Conservation (phyloP, 2,329 filamentous ascomycete genomes). For the Epicoccum nigrum region DNA sequence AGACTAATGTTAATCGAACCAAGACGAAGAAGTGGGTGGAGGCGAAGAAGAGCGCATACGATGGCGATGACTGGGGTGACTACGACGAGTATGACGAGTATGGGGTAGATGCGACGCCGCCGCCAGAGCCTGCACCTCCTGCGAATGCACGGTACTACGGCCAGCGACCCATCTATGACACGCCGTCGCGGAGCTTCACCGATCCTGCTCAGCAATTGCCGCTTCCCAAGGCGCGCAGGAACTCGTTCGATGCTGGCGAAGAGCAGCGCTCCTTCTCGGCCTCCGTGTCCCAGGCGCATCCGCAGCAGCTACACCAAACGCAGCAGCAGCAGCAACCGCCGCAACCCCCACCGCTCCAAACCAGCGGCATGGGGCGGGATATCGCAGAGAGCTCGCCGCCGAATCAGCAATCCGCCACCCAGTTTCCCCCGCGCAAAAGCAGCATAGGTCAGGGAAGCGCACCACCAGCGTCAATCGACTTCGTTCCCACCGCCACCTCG, state of each 20-base stretch:
- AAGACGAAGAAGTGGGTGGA: constrained; percentile 97
- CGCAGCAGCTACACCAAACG: constrained; percentile 22
- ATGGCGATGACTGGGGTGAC: constrained; percentile 91
- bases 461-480: constrained; percentile 12
- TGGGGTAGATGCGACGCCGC: constrained; percentile 56
- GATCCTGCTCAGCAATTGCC: constrained; percentile 46
- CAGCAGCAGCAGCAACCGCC: constrained; percentile 20
- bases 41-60: constrained; percentile 84
- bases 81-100: constrained; percentile 63
- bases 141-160: constrained; percentile 53
- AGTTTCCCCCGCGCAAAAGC: constrained; percentile 67
- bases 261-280: constrained; percentile 59
- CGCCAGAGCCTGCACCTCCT: constrained; percentile 47
- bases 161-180: constrained; percentile 30
- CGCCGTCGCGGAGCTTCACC: constrained; percentile 48
- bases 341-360: constrained; percentile 27
- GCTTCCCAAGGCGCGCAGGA: constrained; percentile 42
- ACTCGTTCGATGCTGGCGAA: constrained; percentile 63
- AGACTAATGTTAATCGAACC: constrained; percentile 82
- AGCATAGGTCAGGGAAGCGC: constrained; percentile 59
- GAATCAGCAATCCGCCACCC: too few species aligned
- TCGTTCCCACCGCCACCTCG: constrained; percentile 24
- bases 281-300: constrained; percentile 29
- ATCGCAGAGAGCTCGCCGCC: constrained; percentile 38
- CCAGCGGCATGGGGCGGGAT: constrained; percentile 39